Base-by-base conservation (phyloP, 352 stramenopile species). In the Phytophthora fragariae region DNA sequence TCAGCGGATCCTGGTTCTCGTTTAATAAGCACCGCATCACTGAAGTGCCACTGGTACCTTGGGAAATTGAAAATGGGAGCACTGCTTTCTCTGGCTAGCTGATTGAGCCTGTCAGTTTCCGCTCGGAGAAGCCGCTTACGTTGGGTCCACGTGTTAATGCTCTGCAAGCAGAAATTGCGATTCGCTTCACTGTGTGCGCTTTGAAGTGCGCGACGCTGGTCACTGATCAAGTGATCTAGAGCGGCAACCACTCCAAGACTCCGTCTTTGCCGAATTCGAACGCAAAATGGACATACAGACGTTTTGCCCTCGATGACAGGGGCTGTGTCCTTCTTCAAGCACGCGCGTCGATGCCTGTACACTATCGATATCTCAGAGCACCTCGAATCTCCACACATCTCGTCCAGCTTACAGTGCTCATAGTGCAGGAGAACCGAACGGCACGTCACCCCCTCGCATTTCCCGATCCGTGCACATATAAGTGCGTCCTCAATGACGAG, bases 401-500 rank as follows among this genome's bases (percentile, higher is more conserved):
- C 50, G 37, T 73, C 57, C 2, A 54, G 29, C 46, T 84, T 85
- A 61, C 70, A 84, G 39, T 85, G 78, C 15, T 73, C 69, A 24
- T 83, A 80, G 53, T 84, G 75, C 15, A 72, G 57, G 7, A 76
- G 37, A 6, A 72, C 57, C 44, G 67, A 69, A n/a, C 61, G 59
- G 55, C 81, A 88, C 10, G 12, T 19, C 7, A 35, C 47, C 5
- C 82, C 63, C 39, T 72, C 61, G 55, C 78, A 86, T 56, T 81
- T 81, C 8, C 65, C 57, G 35, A 75, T 77, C 8, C 61, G 65
- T 47, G 71, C 71, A 24, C 81, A 88, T 39, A 82, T 68, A 7
- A 86, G 68, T 35, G 79, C 81, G 67, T 88, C 81, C 58, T 85
- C 79, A 11, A 81, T 62, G 10, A 46, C 27, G 58, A 86, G 68